These are phyloP conservation scores for Dactylellina cionopaga DNA, from an alignment of 2,329 filamentous ascomycete genomes.

Conservation along the genomic window DNA sequence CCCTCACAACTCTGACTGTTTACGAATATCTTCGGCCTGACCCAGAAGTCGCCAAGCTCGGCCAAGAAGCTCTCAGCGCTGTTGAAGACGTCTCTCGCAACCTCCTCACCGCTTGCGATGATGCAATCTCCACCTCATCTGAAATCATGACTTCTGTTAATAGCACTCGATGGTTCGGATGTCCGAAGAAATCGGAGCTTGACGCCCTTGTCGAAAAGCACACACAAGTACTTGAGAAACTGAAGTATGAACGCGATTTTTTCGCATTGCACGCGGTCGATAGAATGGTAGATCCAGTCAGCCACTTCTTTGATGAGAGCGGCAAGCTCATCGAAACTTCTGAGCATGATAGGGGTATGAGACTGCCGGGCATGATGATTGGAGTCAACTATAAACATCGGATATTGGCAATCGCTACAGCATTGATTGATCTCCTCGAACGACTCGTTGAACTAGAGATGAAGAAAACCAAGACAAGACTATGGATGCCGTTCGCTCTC, in stretches of 20 bases:
- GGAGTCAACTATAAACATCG: constrained; percentile 66
- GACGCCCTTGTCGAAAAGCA: constrained; percentile 58
- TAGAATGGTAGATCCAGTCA: constrained; percentile 61
- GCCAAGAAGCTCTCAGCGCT: constrained; percentile 30
- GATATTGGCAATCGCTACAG: constrained; percentile 58
- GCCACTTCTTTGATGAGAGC: constrained; percentile 62
- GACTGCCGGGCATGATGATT: constrained; percentile 62
- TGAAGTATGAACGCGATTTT: constrained; percentile 56
- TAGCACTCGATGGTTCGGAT: constrained; percentile 32
- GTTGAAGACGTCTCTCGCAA: constrained; percentile 37
- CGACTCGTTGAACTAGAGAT: constrained; percentile 61
- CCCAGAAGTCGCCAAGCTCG: constrained; percentile 37
- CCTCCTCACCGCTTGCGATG: constrained; percentile 24
- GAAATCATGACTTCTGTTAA: constrained; percentile 42
- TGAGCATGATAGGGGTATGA: constrained; percentile 57
- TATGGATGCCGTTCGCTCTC: constrained; percentile 64
- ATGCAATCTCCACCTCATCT: constrained; percentile 19
- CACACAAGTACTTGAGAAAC: constrained; percentile 58
- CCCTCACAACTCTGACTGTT: constrained; percentile 36
- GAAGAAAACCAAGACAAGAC: constrained; percentile 58
- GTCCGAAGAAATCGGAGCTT: constrained; percentile 27
- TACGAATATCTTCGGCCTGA: constrained; percentile 45
- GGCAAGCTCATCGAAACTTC: constrained; percentile 56
- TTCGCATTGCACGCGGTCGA: constrained; percentile 60
- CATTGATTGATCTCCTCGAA: constrained; percentile 60